Evolutionary conservation across 2,329 filamentous ascomycete genomes (phyloP).

Genomic region (Monilinia laxa): DNA sequence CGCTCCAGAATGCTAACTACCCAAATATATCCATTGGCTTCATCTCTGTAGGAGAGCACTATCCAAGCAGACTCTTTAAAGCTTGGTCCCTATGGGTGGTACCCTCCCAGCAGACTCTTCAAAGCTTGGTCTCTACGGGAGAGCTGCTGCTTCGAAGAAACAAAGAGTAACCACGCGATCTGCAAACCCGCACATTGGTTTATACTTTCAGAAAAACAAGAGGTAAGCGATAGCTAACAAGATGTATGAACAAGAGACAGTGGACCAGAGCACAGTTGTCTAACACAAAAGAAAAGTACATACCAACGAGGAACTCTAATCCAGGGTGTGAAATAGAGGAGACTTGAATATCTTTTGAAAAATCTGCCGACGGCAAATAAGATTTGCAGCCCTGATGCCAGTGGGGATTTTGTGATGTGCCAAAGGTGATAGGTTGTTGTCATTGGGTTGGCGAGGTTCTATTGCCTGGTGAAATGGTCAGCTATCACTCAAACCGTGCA

Average conservation of each 20-base stretch:
- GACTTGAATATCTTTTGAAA: conserved; percentile 31
- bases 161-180: not conserved
- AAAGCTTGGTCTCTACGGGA: no score
- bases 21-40: no score
- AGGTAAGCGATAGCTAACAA: not conserved
- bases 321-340: not conserved
- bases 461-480: conserved; percentile 26
- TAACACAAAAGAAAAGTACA: not conserved
- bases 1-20: no score
- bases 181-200: not conserved
- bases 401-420: conserved; percentile 52
- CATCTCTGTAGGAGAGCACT: no score
- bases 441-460: conserved; percentile 38
- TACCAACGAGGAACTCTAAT: not conserved
- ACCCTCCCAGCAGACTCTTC: no score
- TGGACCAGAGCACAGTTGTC: not conserved
- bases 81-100: no score
- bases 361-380: conserved; percentile 50
- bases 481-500: not conserved
- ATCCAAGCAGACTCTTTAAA: no score
- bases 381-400: conserved; percentile 53
- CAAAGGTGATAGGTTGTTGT: conserved; percentile 42
- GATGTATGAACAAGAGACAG: not conserved
- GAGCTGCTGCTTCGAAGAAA: not conserved
- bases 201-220: not conserved